Evolutionary conservation across 2,329 filamentous ascomycete genomes (phyloP), one percentile per base, ranked within the genome.

Genomic region (Penicillium corylophilum): DNA sequence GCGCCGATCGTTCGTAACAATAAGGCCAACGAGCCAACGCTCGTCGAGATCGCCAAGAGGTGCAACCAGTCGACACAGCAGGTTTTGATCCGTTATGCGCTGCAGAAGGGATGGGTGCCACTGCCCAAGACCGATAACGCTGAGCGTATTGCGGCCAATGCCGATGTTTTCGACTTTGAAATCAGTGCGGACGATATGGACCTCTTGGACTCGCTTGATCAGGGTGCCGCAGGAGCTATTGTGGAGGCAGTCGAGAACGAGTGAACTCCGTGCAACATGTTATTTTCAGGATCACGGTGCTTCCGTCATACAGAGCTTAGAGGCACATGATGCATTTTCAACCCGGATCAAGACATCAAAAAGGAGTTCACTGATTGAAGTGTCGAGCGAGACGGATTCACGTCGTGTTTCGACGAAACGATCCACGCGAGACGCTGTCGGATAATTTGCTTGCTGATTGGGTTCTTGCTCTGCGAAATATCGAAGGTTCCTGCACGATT

Each of bases 281-380:
- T 16, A 20, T 20, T 20, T 20, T 20, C 35, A 38, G 9, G 16
- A 38, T 18, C 35, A 18, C 16, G 35, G 35, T 13, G 16, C 16
- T 36, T 36, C 33, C 6, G 44, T 40, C 54, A 44, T 40, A 43
- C 26, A 29, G 38, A n/a, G 38, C 50, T 47, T 44, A 40, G 46
- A 28, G 24, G 48, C 22, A 31, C 20, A 43, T 28, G 12, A 55
- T 53, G 31, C 42, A 45, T 38, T 40, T 15, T 53, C 15, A 26
- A n/a, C 29, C 15, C 20, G n/a, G 39, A 22, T 67, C 56, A 69
- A 58, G 68, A 67, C 84, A 97, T 93, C 46, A 97, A 74, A 64
- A 90, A 95, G 49, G 89, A 89, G 71, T 97, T 96, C 5, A 97
- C 87, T 60, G 90, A 93, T 71, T 96, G 92, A 33, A 97, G 74